Evolutionary conservation across 805 yeast species (phyloP).

Genomic region (Pichia kluyveri): DNA sequence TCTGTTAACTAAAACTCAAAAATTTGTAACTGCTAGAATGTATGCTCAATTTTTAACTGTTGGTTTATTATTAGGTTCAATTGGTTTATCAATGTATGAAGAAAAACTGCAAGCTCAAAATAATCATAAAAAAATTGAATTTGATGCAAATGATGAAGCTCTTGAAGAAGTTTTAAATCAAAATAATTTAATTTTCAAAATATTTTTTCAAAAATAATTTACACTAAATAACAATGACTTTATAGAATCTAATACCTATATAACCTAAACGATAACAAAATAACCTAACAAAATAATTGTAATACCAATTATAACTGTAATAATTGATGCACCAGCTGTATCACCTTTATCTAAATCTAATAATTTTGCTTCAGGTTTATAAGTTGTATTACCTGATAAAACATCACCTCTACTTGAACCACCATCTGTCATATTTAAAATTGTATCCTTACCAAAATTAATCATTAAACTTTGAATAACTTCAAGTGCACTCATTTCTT

Average conservation of each 20-base stretch:
- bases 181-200: neutral
- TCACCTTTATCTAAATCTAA: conserved; percentile 35
- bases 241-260: neutral
- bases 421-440: conserved; percentile 33
- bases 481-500: conserved; percentile 69
- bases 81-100: conserved; percentile 58
- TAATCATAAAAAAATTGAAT: conserved; percentile 3
- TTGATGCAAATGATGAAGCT: conserved; percentile 7
- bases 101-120: conserved; percentile 28
- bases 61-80: conserved; percentile 56
- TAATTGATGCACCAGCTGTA: conserved; percentile 61
- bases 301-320: conserved; percentile 47
- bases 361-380: conserved; percentile 32
- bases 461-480: conserved; percentile 43
- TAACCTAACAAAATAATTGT: conserved; percentile 21
- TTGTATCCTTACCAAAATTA: conserved; percentile 34
- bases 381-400: conserved; percentile 52
- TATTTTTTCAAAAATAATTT: no score
- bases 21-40: conserved; percentile 83
- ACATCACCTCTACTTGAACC: conserved; percentile 41
- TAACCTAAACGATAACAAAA: conserved; percentile 8
- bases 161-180: conserved; percentile 10
- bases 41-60: conserved; percentile 83
- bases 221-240: neutral
- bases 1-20: conserved; percentile 66